phyloP scores from a whole-genome alignment of 371 early-diverging fungal genomes.

The Basidiobolus meristosporus region DNA sequence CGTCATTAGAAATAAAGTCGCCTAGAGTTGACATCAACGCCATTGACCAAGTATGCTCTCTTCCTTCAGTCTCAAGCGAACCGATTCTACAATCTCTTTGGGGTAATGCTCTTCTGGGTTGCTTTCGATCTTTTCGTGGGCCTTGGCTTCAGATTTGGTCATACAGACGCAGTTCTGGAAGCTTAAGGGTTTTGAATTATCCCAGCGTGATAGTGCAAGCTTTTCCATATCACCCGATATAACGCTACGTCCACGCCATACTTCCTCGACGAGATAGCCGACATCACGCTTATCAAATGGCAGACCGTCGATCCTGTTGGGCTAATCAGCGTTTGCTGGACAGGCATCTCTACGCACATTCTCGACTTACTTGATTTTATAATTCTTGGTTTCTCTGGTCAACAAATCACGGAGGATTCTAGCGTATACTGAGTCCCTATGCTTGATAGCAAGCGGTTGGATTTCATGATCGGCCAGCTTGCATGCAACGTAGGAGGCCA shows the following conservation, averaged over 20 bases:
- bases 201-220: conserved; percentile 60
- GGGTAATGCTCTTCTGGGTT: too few species aligned
- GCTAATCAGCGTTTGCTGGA: background rate
- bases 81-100: too few species aligned
- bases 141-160: conserved; percentile 53
- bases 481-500: conserved; percentile 70
- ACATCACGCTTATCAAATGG: conserved; percentile 49
- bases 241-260: conserved; percentile 68
- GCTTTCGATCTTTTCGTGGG: too few species aligned
- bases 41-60: too few species aligned
- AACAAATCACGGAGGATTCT: conserved; percentile 53
- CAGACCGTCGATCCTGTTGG: conserved; percentile 10
- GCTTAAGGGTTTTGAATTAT: conserved; percentile 30
- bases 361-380: conserved; percentile 22
- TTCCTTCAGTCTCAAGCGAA: too few species aligned
- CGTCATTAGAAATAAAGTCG: too few species aligned
- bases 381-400: conserved; percentile 32
- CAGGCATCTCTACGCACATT: background rate
- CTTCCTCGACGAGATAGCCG: conserved; percentile 72
- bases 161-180: conserved; percentile 64
- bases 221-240: conserved; percentile 57
- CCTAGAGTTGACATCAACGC: too few species aligned
- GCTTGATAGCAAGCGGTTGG: conserved; percentile 66
- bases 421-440: conserved; percentile 47
- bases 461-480: conserved; percentile 54